Base-by-base conservation (phyloP, 306 rosid genomes). In the Fagus sylvatica region DNA sequence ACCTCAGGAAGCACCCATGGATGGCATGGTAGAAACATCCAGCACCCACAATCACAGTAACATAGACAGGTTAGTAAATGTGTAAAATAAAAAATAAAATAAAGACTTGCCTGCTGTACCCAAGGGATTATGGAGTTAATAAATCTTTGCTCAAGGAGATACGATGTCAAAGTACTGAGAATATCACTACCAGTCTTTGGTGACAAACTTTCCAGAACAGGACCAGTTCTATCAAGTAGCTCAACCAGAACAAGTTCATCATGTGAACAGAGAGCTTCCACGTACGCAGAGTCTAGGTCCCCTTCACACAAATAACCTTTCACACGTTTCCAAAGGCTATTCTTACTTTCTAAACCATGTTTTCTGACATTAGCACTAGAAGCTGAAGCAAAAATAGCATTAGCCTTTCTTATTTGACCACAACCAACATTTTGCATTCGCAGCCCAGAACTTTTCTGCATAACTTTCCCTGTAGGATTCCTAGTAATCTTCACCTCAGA, bases 221-320 rank as follows among this genome's bases (percentile, higher is more conserved):
- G 98, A 70, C 98, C 98, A 41, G 97, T 93, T 84, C 84, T 84
- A 75, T 88, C 91, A 69, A 93, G 89, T 76, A 93, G 97, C 75
- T 93, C 93, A 77, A 85, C 40, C 32, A 91, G 78, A 79, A 86
- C 64, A 69, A 77, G 84, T 76, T 93, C 97, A 79, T 91, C 91
- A n/a, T 80, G 82, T 1, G 87, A 90, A 81, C 82, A 80, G 74
- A 93, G 74, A 82, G 97, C 97, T 84, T 91, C 96, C 81, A 79
- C 62, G 49, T 90, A 93, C 54, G 98, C 98, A 74, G 91, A 81
- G 37, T 91, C 88, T 34, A 93, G 83, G 82, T 91, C 92, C 56
- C 96, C 98, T 81, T 93, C 93, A 56, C 85, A 82, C 22, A 93
- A 71, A 59, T 86, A 87, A 71, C 91, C 84, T 59, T 85, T 86